Percentiles rank a stretch among this genome's conserved stretches.
phyloP scores from a whole-genome alignment of 768 basidiomycete species.

The Collybia nuda region DNA sequence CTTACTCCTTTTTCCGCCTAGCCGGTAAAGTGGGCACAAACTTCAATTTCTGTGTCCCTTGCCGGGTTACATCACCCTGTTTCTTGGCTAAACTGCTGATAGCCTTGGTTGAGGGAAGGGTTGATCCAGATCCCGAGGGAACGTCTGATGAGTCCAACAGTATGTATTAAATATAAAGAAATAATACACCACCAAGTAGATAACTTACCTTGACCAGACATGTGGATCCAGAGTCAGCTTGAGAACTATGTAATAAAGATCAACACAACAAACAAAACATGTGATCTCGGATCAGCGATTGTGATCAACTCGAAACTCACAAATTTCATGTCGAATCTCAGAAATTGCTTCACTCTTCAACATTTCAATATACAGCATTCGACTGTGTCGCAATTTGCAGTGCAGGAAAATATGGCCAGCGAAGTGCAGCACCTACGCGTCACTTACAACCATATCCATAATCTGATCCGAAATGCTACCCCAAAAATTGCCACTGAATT shows the following conservation, averaged over 20 bases:
- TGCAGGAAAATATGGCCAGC: constrained; percentile 25
- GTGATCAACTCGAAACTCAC: constrained; percentile 1
- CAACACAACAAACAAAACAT: not conserved
- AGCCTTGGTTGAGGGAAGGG: constrained; percentile 50
- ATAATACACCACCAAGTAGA: constrained; percentile 13
- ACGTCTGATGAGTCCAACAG: constrained; percentile 23
- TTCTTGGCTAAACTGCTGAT: constrained; percentile 78
- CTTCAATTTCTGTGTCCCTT: constrained; percentile 75
- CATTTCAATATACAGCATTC: not conserved
- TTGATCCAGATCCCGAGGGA: constrained; percentile 29
- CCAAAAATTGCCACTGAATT: constrained; percentile 73
- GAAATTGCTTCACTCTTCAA: no score
- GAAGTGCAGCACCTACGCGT: constrained; percentile 62
- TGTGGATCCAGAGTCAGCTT: no score
- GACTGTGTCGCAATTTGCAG: no score
- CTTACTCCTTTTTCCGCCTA: constrained; percentile 81
- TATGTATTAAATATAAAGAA: constrained; percentile 7
- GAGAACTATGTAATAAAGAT: no score
- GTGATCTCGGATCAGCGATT: constrained; percentile 5
- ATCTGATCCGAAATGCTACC: constrained; percentile 70
- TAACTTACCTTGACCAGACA: constrained; percentile 26
- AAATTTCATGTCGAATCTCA: not conserved
- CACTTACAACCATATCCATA: constrained; percentile 94
- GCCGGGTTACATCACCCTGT: constrained; percentile 67
- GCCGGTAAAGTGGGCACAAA: constrained; percentile 76